phyloP scores from a whole-genome alignment of 2,329 filamentous ascomycete species.

The Colletotrichum plurivorum region DNA sequence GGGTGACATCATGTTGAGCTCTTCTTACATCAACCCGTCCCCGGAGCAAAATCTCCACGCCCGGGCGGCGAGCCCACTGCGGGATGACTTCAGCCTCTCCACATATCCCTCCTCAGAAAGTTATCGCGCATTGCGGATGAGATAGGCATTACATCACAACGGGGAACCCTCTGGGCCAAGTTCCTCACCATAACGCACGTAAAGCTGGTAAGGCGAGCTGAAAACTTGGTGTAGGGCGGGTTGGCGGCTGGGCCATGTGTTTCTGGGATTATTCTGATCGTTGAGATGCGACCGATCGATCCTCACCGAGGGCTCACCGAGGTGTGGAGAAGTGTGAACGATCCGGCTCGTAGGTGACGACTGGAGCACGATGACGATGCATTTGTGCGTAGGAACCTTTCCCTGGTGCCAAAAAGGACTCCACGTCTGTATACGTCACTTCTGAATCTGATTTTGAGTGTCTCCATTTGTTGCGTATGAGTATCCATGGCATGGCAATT shows the following conservation, averaged over 20 bases:
- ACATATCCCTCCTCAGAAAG: slow-evolving; percentile 19
- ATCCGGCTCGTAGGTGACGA: background rate
- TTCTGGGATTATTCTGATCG: background rate
- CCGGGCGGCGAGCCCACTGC: slow-evolving; percentile 25
- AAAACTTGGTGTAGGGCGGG: background rate
- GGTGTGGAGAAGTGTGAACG: slow-evolving; percentile 2
- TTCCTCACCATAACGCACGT: background rate
- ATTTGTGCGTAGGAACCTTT: too few relatives aligned
- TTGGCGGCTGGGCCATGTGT: background rate
- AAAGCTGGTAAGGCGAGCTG: background rate
- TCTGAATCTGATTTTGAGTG: too few relatives aligned
- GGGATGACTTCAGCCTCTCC: slow-evolving; percentile 39
- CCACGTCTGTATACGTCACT: too few relatives aligned
- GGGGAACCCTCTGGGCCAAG: background rate
- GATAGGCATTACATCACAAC: slow-evolving; percentile 32
- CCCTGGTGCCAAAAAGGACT: too few relatives aligned
- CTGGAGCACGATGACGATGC: slow-evolving; percentile 1
- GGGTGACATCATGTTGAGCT: slow-evolving; percentile 36
- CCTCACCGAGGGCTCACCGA: slow-evolving; percentile 10
- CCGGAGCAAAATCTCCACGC: slow-evolving; percentile 24
- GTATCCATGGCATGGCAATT: too few relatives aligned
- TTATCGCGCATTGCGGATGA: slow-evolving; percentile 10
- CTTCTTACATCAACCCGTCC: slow-evolving; percentile 32
- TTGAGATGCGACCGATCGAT: slow-evolving; percentile 14
- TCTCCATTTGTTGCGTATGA: too few relatives aligned